A percentile compares a stretch with the other conserved stretches of the same genome.
phyloP scores from a whole-genome alignment of 2,329 filamentous ascomycete species.

The Nigrospora oryzae region DNA sequence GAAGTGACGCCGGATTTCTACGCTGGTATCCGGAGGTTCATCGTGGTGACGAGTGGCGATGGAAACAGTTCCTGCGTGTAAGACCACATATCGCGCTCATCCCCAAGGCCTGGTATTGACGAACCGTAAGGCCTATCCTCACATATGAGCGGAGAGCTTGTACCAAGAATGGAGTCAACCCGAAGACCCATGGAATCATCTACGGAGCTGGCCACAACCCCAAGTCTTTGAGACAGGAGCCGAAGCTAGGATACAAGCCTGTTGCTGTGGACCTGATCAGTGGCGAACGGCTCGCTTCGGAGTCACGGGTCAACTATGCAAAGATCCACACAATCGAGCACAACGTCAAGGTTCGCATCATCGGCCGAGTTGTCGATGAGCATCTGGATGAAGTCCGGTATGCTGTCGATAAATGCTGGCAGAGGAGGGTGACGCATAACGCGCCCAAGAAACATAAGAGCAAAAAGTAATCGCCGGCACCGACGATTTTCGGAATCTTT shows the following conservation, averaged over 20 bases:
- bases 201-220: constrained; percentile 26
- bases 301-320: constrained; percentile 50
- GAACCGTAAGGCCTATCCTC: constrained; percentile 40
- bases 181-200: constrained; percentile 45
- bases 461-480: constrained; percentile 3
- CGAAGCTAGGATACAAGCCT: constrained; percentile 36
- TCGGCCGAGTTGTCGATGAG: constrained; percentile 33
- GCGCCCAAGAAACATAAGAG: constrained; percentile 14
- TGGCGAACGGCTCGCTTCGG: constrained; percentile 35
- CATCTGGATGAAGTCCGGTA: constrained; percentile 32
- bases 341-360: constrained; percentile 48
- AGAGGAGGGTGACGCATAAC: too few species aligned
- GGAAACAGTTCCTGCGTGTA: constrained; percentile 51
- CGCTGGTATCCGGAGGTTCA: constrained; percentile 43
- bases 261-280: constrained; percentile 33
- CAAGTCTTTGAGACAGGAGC: constrained; percentile 29
- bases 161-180: constrained; percentile 42
- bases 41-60: constrained; percentile 41
- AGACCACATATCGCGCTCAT: constrained; percentile 13
- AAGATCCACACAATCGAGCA: constrained; percentile 49
- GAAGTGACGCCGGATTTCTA: constrained; percentile 23
- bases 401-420: constrained; percentile 42
- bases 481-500: too few species aligned
- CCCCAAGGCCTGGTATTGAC: constrained; percentile 4
- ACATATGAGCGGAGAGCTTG: constrained; percentile 46